phyloP scores from a whole-genome alignment of 129 eudicot genomes.

The Flaveria trinervia region DNA sequence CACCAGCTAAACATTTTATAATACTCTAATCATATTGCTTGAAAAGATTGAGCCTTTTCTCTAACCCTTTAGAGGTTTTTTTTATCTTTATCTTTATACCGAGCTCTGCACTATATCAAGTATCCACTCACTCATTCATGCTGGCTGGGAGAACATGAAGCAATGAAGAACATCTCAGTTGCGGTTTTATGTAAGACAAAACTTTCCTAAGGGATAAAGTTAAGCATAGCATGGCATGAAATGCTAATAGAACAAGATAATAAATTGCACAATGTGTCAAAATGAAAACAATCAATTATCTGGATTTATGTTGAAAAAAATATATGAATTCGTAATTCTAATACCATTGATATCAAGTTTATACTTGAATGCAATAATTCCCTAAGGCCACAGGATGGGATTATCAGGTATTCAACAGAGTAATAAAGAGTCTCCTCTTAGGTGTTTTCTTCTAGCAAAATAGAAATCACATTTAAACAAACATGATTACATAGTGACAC shows the following conservation, averaged over 20 bases:
- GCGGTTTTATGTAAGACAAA: not conserved
- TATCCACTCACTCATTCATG: constrained; percentile 19
- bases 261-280: not conserved
- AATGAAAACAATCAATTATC: not conserved
- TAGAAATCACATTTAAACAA: too few relatives aligned
- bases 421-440: too few relatives aligned
- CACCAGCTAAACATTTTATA: constrained; percentile 35
- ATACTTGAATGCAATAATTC: too few relatives aligned
- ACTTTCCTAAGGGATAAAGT: not conserved
- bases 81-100: not conserved
- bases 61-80: constrained; percentile 26
- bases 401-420: too few relatives aligned
- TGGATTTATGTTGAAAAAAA: not conserved
- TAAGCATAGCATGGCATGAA: not conserved
- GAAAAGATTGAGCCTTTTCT: constrained; percentile 31
- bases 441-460: too few relatives aligned
- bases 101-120: constrained; percentile 34
- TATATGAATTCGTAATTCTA: too few relatives aligned
- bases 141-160: constrained; percentile 11
- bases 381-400: too few relatives aligned
- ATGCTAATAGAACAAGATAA: constrained; percentile 4
- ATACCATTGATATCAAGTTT: too few relatives aligned
- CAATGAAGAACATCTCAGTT: constrained; percentile 3
- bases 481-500: not conserved
- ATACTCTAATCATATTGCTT: constrained; percentile 19